These are phyloP conservation scores for Boletus subcaerulescens DNA, from an alignment of 768 basidiomycete genomes.

Conservation along the genomic window DNA sequence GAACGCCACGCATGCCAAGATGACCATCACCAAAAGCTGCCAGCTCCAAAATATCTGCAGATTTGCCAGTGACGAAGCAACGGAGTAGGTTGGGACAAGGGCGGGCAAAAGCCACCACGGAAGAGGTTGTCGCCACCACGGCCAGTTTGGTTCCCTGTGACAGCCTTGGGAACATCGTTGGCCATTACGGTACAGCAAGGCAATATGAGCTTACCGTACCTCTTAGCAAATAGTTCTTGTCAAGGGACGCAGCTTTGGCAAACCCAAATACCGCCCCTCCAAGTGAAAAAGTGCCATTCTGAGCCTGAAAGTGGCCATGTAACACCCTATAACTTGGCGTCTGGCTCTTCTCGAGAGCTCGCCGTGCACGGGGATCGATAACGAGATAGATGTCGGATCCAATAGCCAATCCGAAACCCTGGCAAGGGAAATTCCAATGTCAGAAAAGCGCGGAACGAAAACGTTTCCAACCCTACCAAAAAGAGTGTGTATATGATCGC, in stretches of 20 bases:
- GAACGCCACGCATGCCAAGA: slow-evolving; percentile 77
- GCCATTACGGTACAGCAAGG: slow-evolving; percentile 23
- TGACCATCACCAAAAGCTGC: slow-evolving; percentile 75
- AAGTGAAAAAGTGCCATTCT: slow-evolving; percentile 45
- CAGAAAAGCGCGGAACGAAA: slow-evolving; percentile 1
- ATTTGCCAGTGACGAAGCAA: slow-evolving; percentile 71
- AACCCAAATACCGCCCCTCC: slow-evolving; percentile 48
- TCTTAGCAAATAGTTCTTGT: slow-evolving; percentile 30
- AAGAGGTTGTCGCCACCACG: slow-evolving; percentile 73
- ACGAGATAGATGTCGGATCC: slow-evolving; percentile 80
- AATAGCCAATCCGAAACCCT: slow-evolving; percentile 84
- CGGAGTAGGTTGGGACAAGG: slow-evolving; percentile 75
- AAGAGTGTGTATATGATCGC: slow-evolving; percentile 85
- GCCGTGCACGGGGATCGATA: slow-evolving; percentile 56
- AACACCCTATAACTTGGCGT: slow-evolving; percentile 41
- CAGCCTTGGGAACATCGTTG: slow-evolving; percentile 53
- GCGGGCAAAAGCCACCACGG: slow-evolving; percentile 81
- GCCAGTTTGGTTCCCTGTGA: slow-evolving; percentile 68
- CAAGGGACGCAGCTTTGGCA: slow-evolving; percentile 34
- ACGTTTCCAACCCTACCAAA: slow-evolving; percentile 43
- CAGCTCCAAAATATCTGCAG: slow-evolving; percentile 68
- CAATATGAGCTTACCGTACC: slow-evolving; percentile 12
- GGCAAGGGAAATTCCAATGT: background rate
- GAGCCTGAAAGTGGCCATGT: slow-evolving; percentile 53
- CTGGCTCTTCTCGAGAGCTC: slow-evolving; percentile 30